Evolutionary conservation across 805 yeast species (phyloP), one percentile per base, ranked within the genome.

Genomic region (Lipomyces spencermartinsiae): DNA sequence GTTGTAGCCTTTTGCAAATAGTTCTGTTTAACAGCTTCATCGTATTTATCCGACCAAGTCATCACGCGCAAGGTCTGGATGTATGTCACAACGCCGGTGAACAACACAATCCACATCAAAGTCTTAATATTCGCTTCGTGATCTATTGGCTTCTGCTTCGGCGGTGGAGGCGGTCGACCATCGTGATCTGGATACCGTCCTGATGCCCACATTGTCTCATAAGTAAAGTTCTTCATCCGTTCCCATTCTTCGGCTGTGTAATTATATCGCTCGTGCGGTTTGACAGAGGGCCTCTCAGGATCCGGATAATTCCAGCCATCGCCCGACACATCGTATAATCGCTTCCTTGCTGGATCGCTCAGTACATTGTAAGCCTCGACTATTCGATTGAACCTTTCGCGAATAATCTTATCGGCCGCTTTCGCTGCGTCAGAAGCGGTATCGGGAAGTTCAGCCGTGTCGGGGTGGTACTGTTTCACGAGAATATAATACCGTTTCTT

Each of bases 391-490:
- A 92, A 86, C 76, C 89, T 74, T 77, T 86, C 79, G 69, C 49
- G 46, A 58, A 68, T 68, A 43, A 68, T 66, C 58, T 63, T 60
- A 22, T 39, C 54, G 12, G 71, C 71, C 7, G 61, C 81, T 69
- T 68, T 64, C 55, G 70, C 78, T 25, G 80, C 74, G n/a, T 79
- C 82, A 72, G 72, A 66, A 76, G 81, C n/a, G 78, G 75, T 61
- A 69, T 75, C 80, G 64, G 77, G 81, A 43, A 81, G 74, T 22
- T 62, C 57, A 29, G 68, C 71, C 2, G 76, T 64, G 75, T 93
- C 98, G 0, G 98, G 97, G 76, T 93, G 97, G 73, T 93, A 93
- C 9, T 87, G 75, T 76, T 90, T 91, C 10, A 93, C 93, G 59
- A 86, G 80, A 63, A 84, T 81, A 71, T 84, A 85, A 74, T 89